Conservation (phyloP, 139 green algal species). For the Edaphochlamys debaryana region DNA sequence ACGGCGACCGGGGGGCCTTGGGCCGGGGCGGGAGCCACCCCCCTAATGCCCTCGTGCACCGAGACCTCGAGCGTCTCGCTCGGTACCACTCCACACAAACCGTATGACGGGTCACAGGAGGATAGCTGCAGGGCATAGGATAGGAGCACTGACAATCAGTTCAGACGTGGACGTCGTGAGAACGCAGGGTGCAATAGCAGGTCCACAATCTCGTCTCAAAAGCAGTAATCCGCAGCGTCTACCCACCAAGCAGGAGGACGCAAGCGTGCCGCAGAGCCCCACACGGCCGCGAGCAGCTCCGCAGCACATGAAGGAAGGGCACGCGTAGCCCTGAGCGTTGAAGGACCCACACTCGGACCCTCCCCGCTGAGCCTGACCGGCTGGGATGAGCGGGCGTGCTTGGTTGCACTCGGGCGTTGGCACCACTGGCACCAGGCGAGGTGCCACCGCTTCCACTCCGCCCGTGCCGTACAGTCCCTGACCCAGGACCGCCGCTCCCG, state of each 20-base stretch:
- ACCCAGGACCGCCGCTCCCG: background rate
- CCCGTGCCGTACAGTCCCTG: background rate
- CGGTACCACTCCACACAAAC: constrained; percentile 4
- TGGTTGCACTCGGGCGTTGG: background rate
- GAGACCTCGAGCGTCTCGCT: constrained; percentile 12
- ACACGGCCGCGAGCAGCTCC: constrained; percentile 15
- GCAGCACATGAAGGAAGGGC: constrained; percentile 35
- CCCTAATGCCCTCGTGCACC: constrained; percentile 8
- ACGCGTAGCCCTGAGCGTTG: constrained; percentile 5
- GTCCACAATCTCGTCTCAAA: too few relatives aligned
- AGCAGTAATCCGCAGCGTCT: background rate
- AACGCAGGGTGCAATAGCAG: too few relatives aligned
- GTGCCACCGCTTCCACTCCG: constrained; percentile 6
- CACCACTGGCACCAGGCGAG: background rate
- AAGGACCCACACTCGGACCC: constrained; percentile 18
- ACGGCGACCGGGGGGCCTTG: too few relatives aligned
- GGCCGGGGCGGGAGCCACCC: background rate
- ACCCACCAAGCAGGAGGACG: constrained; percentile 31
- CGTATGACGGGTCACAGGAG: constrained; percentile 14
- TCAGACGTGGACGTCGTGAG: too few relatives aligned
- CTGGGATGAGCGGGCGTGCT: background rate
- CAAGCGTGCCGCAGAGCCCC: background rate
- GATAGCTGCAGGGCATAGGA: constrained; percentile 22
- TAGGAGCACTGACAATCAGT: too few relatives aligned
- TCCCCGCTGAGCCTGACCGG: background rate